These are phyloP conservation scores for Neobulgaria alba DNA, from an alignment of 2,329 filamentous ascomycete species.

Conservation along the genomic window DNA sequence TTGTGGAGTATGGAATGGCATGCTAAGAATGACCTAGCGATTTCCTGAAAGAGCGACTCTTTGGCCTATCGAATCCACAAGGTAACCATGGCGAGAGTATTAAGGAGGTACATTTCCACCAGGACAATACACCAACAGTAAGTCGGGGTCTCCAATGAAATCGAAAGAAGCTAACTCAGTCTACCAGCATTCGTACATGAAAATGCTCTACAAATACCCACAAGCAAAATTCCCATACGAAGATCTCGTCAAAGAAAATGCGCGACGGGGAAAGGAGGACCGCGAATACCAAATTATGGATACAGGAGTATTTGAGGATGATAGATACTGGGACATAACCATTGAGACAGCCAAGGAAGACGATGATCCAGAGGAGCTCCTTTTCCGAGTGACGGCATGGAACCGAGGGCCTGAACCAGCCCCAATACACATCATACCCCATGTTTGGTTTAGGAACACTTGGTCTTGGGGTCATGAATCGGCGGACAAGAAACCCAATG, in stretches of 20 bases:
- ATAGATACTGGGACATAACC: slow-evolving; percentile 93
- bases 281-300: slow-evolving; percentile 88
- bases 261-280: slow-evolving; percentile 63
- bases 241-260: slow-evolving; percentile 78
- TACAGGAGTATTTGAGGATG: slow-evolving; percentile 78
- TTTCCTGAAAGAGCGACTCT: slow-evolving; percentile 89
- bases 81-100: slow-evolving; percentile 96
- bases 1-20: slow-evolving; percentile 26
- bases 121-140: slow-evolving; percentile 75
- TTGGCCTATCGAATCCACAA: slow-evolving; percentile 91
- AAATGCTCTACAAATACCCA: slow-evolving; percentile 95
- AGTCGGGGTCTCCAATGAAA: slow-evolving; percentile 3
- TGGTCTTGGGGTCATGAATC: slow-evolving; percentile 88
- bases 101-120: slow-evolving; percentile 93
- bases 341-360: slow-evolving; percentile 93
- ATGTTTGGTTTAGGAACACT: slow-evolving; percentile 95
- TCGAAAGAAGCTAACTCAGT: slow-evolving; percentile 9
- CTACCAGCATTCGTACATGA: slow-evolving; percentile 90
- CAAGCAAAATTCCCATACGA: slow-evolving; percentile 89
- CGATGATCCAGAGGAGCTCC: slow-evolving; percentile 82
- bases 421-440: slow-evolving; percentile 85
- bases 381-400: slow-evolving; percentile 94
- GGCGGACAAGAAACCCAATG: slow-evolving; percentile 69
- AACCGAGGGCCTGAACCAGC: slow-evolving; percentile 87
- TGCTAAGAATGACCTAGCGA: slow-evolving; percentile 48